These are phyloP conservation scores for Saccharomycopsis sp. DNA, from an alignment of 805 yeast genomes.

Conservation along the genomic window DNA sequence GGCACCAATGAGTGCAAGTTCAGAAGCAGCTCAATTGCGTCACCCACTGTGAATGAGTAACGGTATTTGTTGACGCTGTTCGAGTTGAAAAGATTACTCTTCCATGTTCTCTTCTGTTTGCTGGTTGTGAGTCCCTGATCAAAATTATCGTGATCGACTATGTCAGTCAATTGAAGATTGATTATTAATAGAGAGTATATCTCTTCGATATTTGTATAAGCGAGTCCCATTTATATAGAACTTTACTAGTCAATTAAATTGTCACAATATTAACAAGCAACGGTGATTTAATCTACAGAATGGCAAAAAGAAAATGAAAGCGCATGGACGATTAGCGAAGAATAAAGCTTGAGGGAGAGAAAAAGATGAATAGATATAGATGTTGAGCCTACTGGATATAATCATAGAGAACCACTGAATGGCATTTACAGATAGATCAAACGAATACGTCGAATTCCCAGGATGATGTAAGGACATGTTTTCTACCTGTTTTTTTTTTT, in stretches of 20 bases:
- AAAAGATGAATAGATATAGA: background rate
- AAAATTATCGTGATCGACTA: background rate
- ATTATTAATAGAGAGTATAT: constrained; percentile 14
- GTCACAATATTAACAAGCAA: too few relatives aligned
- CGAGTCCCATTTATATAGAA: background rate
- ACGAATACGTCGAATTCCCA: too few relatives aligned
- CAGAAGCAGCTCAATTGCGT: constrained; percentile 52
- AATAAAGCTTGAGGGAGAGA: background rate
- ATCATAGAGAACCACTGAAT: too few relatives aligned
- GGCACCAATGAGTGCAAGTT: too few relatives aligned
- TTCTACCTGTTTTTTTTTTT: too few relatives aligned
- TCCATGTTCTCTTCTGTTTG: background rate
- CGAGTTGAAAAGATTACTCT: constrained; percentile 18
- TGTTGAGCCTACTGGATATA: background rate
- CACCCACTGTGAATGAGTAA: constrained; percentile 44
- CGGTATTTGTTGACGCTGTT: constrained; percentile 34
- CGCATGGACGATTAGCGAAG: too few relatives aligned
- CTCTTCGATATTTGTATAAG: constrained; percentile 6
- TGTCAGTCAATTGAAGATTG: constrained; percentile 11
- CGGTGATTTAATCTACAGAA: too few relatives aligned
- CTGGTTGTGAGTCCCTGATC: background rate
- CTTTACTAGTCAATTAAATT: background rate
- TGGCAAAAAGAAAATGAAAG: too few relatives aligned
- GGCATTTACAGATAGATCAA: background rate
- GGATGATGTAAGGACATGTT: too few relatives aligned